Evolutionary conservation across 2,329 filamentous ascomycete species (phyloP).

Genomic region (Fusarium abutilonis): DNA sequence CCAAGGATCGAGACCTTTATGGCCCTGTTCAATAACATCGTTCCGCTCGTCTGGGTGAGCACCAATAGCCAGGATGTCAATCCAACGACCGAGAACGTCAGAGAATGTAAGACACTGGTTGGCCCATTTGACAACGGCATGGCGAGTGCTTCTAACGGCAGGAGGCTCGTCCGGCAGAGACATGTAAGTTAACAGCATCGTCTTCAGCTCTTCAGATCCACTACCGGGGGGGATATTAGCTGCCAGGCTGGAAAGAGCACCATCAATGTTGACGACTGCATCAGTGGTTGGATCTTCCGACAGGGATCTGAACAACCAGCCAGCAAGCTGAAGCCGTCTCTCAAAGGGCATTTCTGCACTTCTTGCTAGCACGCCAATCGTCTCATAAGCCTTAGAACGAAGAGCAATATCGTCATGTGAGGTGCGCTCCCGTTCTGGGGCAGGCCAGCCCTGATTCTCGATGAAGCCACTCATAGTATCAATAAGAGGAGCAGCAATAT

Average conservation of each 20-base stretch:
- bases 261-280: slow-evolving; percentile 87
- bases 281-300: slow-evolving; percentile 80
- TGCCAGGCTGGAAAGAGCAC: slow-evolving; percentile 80
- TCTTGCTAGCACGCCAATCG: slow-evolving; percentile 82
- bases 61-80: slow-evolving; percentile 83
- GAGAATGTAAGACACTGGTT: slow-evolving; percentile 86
- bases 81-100: slow-evolving; percentile 84
- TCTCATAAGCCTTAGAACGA: slow-evolving; percentile 86
- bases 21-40: slow-evolving; percentile 89
- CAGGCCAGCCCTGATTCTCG: slow-evolving; percentile 84
- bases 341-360: slow-evolving; percentile 66
- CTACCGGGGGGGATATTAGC: slow-evolving; percentile 55
- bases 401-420: slow-evolving; percentile 71
- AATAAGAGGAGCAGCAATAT: slow-evolving; percentile 75
- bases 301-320: slow-evolving; percentile 86
- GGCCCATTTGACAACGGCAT: slow-evolving; percentile 86
- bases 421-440: slow-evolving; percentile 66
- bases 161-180: slow-evolving; percentile 58
- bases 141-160: slow-evolving; percentile 78
- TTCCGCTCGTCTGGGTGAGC: slow-evolving; percentile 73
- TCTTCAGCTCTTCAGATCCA: slow-evolving; percentile 51
- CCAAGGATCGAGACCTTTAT: slow-evolving; percentile 82
- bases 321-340: slow-evolving; percentile 64
- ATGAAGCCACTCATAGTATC: slow-evolving; percentile 77
- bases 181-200: slow-evolving; percentile 76